Evolutionary conservation across 495 filamentous ascomycete species (phyloP), one percentile per base, ranked within the genome.

Genomic region (Penicillium robsamsonii): DNA sequence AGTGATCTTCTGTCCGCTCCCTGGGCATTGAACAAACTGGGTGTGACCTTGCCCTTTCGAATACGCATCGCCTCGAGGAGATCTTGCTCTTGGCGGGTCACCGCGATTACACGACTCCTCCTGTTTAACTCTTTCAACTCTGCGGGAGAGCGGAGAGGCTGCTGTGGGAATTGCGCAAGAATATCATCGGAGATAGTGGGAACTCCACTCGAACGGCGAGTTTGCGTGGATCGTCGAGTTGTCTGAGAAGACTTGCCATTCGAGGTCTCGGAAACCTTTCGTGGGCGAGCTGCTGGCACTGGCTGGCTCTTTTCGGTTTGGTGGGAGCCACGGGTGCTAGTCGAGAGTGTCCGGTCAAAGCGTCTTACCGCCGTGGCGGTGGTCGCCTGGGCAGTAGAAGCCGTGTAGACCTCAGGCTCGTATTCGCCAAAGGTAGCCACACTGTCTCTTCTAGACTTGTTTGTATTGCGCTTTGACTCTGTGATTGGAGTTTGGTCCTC

Each of bases 11-110:
- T 57, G 49, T 74, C 73, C 4, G 63, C 30, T 30, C 57, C 60
- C 50, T 45, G 38, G 24, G 45, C 54, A 33, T 64, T 66, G 56
- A 89, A 85, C 47, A 87, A 81, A 52, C 86, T 84, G 52, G 90
- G 84, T 0, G 85, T 84, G 78, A 95, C 88, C 29, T 83, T 83
- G 33, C 89, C 88, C 42, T 89, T 79, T 64, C 91, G 91, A 61
- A 83, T 72, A 33, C 92, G 80, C 80, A 96, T 85, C 13, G 89
- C 88, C 59, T 90, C 88, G 8, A 96, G 75, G 6, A 96, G 75
- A 65, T 88, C 83, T 64, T 91, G 87, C 67, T 96, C 92, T 70
- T 96, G 90, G 49, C 84, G 79, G 0, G 90, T 96, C 46, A 96
- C 90, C 1, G 88, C 87, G 82, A 96, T 94, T 38, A 94, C 76